Evolutionary conservation across 169 alveolate genomes (phyloP), one percentile per base, ranked within the genome.

Genomic region (Plasmodium inui): DNA sequence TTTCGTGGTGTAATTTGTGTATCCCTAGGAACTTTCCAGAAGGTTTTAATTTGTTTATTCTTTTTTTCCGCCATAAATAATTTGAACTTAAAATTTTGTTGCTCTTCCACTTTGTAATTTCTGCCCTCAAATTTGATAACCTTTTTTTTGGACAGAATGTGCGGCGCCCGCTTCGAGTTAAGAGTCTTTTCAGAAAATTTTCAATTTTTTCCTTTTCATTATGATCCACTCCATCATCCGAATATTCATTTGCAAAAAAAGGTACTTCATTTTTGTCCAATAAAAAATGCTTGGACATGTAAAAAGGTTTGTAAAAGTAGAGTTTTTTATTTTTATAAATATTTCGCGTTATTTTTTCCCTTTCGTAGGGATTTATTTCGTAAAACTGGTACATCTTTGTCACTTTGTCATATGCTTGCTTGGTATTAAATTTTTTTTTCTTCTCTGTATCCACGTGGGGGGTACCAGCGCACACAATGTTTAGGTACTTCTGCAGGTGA

Each of bases 291-390:
- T 78, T 78, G n/a, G 84, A 78, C 10, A 19, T 26, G 28, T 78
- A 78, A 78, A 19, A 78, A 7, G 84, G 84, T 78, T 78, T 78
- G 61, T 78, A 78, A 78, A 78, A 78, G 53, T 19, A 78, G 19
- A 78, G 53, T 12, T 78, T 30, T 78, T 78, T 78, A 5, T 78
- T 32, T 78, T 32, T 78, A 26, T 72, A 72, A 28, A 72, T 72
- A 72, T 72, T 7, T 8, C 26, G 44, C 22, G 61, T 78, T 78
- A 78, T 39, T 19, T 39, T 78, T 78, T 78, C 32, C 57, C 53
- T 78, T 44, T 78, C 22, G 53, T 78, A 34, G 22, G 53, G 19
- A 78, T 78, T 78, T 37, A 78, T 34, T 22, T 78, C 84, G 32
- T 78, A 78, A 78, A 78, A 78, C 7, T 39, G 22, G 70, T 78